Percentiles rank a stretch among this genome's conserved stretches.
These are phyloP conservation scores for Phaeosphaeriaceae sp. DNA, from an alignment of 2,329 filamentous ascomycete genomes.

Conservation along the genomic window DNA sequence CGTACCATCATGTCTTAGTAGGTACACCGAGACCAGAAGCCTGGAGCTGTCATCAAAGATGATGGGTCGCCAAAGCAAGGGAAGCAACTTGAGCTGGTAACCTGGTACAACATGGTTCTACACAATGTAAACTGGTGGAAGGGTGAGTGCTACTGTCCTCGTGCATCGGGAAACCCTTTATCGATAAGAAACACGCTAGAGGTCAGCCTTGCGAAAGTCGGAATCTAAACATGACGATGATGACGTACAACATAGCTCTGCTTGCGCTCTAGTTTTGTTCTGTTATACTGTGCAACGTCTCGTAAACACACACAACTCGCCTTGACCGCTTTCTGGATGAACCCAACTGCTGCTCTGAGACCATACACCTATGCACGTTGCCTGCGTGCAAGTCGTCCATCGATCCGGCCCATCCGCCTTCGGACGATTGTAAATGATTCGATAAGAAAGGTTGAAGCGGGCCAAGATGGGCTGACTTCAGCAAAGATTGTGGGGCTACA, in stretches of 20 bases:
- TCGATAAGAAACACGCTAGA: constrained; percentile 3
- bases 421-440: constrained; percentile 9
- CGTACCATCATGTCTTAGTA: not conserved
- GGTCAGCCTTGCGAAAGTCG: constrained; percentile 5
- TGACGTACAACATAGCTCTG: constrained; percentile 15
- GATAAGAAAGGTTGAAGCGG: constrained; percentile 20
- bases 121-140: not conserved
- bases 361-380: constrained; percentile 49
- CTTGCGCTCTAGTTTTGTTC: not conserved
- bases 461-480: not conserved
- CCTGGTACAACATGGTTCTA: not conserved
- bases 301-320: not conserved
- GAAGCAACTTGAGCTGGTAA: not conserved
- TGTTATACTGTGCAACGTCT: not conserved
- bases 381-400: constrained; percentile 41
- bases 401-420: constrained; percentile 10
- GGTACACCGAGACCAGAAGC: not conserved
- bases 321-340: constrained; percentile 32
- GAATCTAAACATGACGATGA: constrained; percentile 6
- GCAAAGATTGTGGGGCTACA: not conserved
- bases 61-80: not conserved
- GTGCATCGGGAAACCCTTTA: not conserved
- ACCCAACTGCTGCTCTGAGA: constrained; percentile 22
- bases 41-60: not conserved
- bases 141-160: not conserved